Evolutionary conservation across 2,329 filamentous ascomycete genomes (phyloP).

Genomic region (Emergomyces orientalis): DNA sequence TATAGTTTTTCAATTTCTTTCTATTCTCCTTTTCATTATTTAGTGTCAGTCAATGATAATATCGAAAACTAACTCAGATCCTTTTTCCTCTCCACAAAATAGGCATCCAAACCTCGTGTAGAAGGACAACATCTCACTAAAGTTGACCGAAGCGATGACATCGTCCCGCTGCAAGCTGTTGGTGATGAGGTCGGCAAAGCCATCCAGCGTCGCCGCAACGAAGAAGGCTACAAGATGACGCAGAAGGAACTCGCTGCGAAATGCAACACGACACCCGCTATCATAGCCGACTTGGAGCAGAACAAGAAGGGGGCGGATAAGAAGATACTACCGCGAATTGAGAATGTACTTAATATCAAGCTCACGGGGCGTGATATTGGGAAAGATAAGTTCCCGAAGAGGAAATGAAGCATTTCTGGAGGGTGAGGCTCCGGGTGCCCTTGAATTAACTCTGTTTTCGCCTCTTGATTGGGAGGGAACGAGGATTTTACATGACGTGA

Average conservation of each 20-base stretch:
- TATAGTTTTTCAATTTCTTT: background rate
- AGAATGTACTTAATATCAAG: slow-evolving; percentile 79
- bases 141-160: slow-evolving; percentile 94
- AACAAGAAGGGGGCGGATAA: slow-evolving; percentile 71
- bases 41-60: background rate
- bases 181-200: slow-evolving; percentile 71
- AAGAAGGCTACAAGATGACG: slow-evolving; percentile 88
- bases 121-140: slow-evolving; percentile 96
- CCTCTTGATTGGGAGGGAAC: background rate
- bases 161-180: slow-evolving; percentile 91
- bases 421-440: slow-evolving; percentile 5
- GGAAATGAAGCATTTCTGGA: slow-evolving; percentile 42
- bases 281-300: slow-evolving; percentile 79
- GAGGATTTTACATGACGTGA: background rate
- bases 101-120: slow-evolving; percentile 41
- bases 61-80: slow-evolving; percentile 4
- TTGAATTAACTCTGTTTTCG: background rate
- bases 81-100: background rate
- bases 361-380: slow-evolving; percentile 80
- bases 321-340: slow-evolving; percentile 68
- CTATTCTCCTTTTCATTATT: background rate
- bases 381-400: slow-evolving; percentile 70
- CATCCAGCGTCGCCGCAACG: slow-evolving; percentile 69
- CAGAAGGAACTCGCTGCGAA: slow-evolving; percentile 80
- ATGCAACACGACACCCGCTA: slow-evolving; percentile 73